phyloP scores from a whole-genome alignment of 441 rosid species.

The Biscutella laevigata region DNA sequence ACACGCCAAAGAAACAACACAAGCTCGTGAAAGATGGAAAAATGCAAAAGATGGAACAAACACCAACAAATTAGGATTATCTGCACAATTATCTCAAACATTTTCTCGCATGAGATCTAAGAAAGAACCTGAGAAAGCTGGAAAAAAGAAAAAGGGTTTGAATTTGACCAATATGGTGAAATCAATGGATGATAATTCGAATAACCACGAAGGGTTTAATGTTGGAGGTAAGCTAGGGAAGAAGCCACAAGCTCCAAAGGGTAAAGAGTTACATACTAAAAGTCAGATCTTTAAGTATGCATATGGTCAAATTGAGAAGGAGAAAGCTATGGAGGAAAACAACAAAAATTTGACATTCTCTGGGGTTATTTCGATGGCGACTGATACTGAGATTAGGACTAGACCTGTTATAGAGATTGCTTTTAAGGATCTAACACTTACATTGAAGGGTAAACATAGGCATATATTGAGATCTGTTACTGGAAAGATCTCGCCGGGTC shows the following conservation, averaged over 20 bases:
- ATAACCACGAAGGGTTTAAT: constrained; percentile 37
- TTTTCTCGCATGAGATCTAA: constrained; percentile 45
- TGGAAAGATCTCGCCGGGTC: constrained; percentile 57
- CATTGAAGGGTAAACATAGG: constrained; percentile 48
- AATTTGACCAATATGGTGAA: constrained; percentile 43
- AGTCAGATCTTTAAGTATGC: constrained; percentile 69
- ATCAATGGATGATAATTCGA: constrained; percentile 38
- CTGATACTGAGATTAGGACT: constrained; percentile 35
- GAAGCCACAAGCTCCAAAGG: constrained; percentile 47
- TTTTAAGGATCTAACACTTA: constrained; percentile 57
- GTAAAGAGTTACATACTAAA: constrained; percentile 44
- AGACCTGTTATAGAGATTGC: constrained; percentile 54
- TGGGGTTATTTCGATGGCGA: constrained; percentile 59
- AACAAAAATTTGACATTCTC: constrained; percentile 50
- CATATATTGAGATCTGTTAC: constrained; percentile 53
- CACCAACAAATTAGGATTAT: constrained; percentile 40
- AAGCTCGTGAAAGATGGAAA: constrained; percentile 67
- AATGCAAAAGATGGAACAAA: constrained; percentile 41
- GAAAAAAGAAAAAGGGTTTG: constrained; percentile 29
- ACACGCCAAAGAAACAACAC: constrained; percentile 54
- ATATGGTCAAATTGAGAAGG: constrained; percentile 62
- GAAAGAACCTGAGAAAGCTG: constrained; percentile 26
- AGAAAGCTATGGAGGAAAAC: constrained; percentile 54
- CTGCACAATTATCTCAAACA: constrained; percentile 45
- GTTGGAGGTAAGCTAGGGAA: constrained; percentile 35